Evolutionary conservation across 1,284 basidiomycete species (phyloP).

Genomic region (Tremellales sp.): DNA sequence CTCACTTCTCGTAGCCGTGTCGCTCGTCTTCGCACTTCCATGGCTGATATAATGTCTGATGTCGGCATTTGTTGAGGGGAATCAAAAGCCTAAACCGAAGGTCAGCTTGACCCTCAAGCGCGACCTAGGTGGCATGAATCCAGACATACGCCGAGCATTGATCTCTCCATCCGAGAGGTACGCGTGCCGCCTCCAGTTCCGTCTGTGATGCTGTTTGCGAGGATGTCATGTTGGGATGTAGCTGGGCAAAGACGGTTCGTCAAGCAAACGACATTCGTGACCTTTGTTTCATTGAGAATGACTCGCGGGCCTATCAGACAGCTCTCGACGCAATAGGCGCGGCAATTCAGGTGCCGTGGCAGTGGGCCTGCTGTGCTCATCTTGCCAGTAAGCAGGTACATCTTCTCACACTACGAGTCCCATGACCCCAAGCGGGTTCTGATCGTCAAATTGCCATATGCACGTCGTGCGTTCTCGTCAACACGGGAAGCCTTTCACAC

Average conservation of each 20-base stretch:
- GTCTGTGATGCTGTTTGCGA: constrained; percentile 74
- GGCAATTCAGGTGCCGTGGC: no score
- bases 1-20: constrained; percentile 70
- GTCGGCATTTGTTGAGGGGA: constrained; percentile 76
- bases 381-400: no score
- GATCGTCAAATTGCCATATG: no score
- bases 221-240: constrained; percentile 55
- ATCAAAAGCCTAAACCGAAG: constrained; percentile 60
- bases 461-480: no score
- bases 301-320: not conserved
- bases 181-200: constrained; percentile 69
- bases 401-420: no score
- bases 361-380: no score
- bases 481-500: no score
- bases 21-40: constrained; percentile 79
- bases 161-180: constrained; percentile 83
- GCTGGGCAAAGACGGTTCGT: not conserved
- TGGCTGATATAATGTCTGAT: constrained; percentile 65
- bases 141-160: constrained; percentile 93
- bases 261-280: not conserved
- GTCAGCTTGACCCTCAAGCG: not conserved
- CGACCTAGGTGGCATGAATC: constrained; percentile 47
- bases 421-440: no score
- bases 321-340: no score
- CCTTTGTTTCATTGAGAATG: not conserved